Evolutionary conservation across 1,284 basidiomycete species (phyloP).

Genomic region (Takashimella koratensis): DNA sequence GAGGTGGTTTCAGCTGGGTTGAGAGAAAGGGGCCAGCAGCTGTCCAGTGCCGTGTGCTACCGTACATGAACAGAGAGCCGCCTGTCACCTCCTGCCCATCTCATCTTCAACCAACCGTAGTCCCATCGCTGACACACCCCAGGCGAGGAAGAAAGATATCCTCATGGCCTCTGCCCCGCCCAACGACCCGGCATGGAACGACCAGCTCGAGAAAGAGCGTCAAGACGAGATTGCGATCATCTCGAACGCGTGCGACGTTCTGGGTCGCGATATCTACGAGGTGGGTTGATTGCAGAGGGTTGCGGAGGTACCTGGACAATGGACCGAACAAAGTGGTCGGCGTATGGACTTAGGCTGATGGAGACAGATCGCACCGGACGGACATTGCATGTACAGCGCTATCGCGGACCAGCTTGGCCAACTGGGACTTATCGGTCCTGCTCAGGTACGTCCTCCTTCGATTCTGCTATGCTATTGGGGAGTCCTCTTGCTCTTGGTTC

Average conservation of each 20-base stretch:
- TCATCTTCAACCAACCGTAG: not conserved
- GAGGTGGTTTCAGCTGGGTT: no score
- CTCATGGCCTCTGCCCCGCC: constrained; percentile 60
- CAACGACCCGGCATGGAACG: constrained; percentile 62
- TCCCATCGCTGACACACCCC: constrained; percentile 1
- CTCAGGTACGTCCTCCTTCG: constrained; percentile 24
- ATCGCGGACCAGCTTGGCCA: constrained; percentile 69
- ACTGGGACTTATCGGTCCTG: constrained; percentile 34
- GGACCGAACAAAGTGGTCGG: not conserved
- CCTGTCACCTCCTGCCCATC: not conserved
- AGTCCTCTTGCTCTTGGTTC: not conserved
- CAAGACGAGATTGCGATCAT: constrained; percentile 71
- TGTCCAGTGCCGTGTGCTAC: no score
- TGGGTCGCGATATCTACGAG: constrained; percentile 67
- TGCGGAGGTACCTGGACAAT: not conserved
- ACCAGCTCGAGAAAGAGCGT: constrained; percentile 64
- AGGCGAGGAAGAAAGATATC: constrained; percentile 74
- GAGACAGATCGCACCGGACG: constrained; percentile 82
- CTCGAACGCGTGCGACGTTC: constrained; percentile 61
- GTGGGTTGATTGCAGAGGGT: constrained; percentile 53
- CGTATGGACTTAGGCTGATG: not conserved
- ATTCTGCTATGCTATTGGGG: not conserved
- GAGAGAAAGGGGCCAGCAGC: no score
- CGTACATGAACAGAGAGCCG: no score
- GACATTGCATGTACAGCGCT: constrained; percentile 91